Conservation (phyloP, 176 grass and related monocot genomes). For the Puya raimondii region DNA sequence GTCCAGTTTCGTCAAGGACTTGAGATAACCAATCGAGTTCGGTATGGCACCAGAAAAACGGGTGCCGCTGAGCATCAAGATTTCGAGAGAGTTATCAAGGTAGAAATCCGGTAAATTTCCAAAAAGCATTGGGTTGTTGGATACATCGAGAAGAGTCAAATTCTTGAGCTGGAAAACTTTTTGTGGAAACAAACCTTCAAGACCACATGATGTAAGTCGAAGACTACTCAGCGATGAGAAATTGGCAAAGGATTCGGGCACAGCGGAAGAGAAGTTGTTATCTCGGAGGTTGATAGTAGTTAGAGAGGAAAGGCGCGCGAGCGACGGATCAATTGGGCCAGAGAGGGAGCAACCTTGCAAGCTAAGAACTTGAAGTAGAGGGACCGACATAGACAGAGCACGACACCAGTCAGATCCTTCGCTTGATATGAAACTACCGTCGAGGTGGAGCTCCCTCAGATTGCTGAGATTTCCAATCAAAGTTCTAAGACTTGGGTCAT, state of each 20-base stretch:
- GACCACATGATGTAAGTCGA: conserved; percentile 2
- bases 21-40: neutral
- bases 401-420: conserved; percentile 8
- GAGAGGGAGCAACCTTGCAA: neutral
- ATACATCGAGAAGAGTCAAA: conserved; percentile 28
- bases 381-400: conserved; percentile 6
- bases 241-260: no score
- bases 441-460: conserved; percentile 20
- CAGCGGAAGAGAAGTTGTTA: no score
- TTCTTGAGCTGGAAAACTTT: conserved; percentile 11
- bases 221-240: no score
- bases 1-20: neutral
- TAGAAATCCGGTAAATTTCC: neutral
- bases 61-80: neutral
- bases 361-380: conserved; percentile 25
- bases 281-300: neutral
- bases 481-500: no score
- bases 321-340: conserved; percentile 9
- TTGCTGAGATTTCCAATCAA: conserved; percentile 22
- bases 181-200: conserved; percentile 17
- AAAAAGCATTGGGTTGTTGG: conserved; percentile 17
- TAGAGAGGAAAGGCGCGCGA: conserved; percentile 5
- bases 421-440: neutral
- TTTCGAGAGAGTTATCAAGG: no score
- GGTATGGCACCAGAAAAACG: neutral